phyloP scores from a whole-genome alignment of 176 grass and related monocot genomes.

The Aegilops speltoides region DNA sequence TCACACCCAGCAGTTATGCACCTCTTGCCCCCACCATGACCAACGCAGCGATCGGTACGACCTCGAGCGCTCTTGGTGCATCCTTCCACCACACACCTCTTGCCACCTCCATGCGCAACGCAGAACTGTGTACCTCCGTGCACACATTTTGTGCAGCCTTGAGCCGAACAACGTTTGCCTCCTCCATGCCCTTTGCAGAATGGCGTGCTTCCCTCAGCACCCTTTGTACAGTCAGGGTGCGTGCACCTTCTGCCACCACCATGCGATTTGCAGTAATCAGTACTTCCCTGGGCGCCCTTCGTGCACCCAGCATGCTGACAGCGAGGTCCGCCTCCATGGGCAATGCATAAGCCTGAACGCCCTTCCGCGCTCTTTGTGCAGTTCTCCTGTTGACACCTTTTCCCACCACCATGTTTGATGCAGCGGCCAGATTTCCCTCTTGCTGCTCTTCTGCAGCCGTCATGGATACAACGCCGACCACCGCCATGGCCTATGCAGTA shows the following conservation, averaged over 20 bases:
- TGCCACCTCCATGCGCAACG: conserved; percentile 83
- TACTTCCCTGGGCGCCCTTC: conserved; percentile 85
- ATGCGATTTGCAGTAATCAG: conserved; percentile 75
- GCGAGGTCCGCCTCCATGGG: conserved; percentile 74
- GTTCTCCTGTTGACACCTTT: conserved; percentile 57
- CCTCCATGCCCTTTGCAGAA: conserved; percentile 90
- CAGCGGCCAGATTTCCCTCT: conserved; percentile 77
- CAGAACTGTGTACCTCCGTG: conserved; percentile 81
- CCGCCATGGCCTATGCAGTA: conserved; percentile 83
- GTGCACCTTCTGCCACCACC: conserved; percentile 85
- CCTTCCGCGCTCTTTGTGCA: conserved; percentile 86
- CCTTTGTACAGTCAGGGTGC: conserved; percentile 52
- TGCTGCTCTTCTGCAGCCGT: conserved; percentile 59
- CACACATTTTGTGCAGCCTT: conserved; percentile 70
- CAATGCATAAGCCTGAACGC: conserved; percentile 74
- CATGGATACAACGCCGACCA: conserved; percentile 64
- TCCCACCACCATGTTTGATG: conserved; percentile 88
- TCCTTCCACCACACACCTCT: conserved; percentile 62
- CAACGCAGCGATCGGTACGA: conserved; percentile 64
- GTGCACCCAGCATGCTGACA: conserved; percentile 52
- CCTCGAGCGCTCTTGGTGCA: conserved; percentile 82
- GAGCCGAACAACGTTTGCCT: conserved; percentile 69
- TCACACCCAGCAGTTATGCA: conserved; percentile 54
- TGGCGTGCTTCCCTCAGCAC: conserved; percentile 80
- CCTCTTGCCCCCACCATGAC: conserved; percentile 85